Base-by-base conservation (phyloP, 1,284 basidiomycete genomes). In the Moniliella sp. region DNA sequence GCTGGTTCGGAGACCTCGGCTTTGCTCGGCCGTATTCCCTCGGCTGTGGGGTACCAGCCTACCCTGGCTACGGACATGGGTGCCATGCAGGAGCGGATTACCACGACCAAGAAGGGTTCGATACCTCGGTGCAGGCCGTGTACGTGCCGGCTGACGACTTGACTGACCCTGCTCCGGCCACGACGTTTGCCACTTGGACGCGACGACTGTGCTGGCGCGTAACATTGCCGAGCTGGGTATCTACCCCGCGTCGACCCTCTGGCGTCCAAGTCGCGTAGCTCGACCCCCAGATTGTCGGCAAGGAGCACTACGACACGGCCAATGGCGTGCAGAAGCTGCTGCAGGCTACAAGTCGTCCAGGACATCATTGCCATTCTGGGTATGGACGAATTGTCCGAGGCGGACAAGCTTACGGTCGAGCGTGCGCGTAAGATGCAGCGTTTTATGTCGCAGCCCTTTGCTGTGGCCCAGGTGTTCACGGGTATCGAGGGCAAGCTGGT, bases 391-490 rank as follows among this genome's bases (percentile, higher is more conserved):
- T 75, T 97, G 70, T 93, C 84, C 21, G 88, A 94, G 65, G 86
- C 93, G 70, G 88, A 97, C 69, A 97, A 97, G 70, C 70, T 94
- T 48, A 88, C 83, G 51, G 88, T 91, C 64, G 69, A 70, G 64
- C 68, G 69, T 50, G 68, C 68, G 37, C 66, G 68, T 54, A 70
- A 70, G 65, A 66, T 70, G 50, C 68, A 67, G 61, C 48, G 64
- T 72, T 91, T 91, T 79, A 91, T 93, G 86, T 91, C 83, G 50
- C 84, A 97, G 69, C 86, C 88, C 43, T 97, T 94, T 80, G 78
- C 82, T 62, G 88, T 97, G 64, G 88, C 88, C 39, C 82, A 93
- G 44, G 81, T 91, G 65, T 94, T 94, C 75, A 94, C 88, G 61
- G 88, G 88, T 72, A 84, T 82, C 61, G 82, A 91, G 70, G 88